Evolutionary conservation across 176 grass and related monocot genomes (phyloP).

Genomic region (Cocos nucifera): DNA sequence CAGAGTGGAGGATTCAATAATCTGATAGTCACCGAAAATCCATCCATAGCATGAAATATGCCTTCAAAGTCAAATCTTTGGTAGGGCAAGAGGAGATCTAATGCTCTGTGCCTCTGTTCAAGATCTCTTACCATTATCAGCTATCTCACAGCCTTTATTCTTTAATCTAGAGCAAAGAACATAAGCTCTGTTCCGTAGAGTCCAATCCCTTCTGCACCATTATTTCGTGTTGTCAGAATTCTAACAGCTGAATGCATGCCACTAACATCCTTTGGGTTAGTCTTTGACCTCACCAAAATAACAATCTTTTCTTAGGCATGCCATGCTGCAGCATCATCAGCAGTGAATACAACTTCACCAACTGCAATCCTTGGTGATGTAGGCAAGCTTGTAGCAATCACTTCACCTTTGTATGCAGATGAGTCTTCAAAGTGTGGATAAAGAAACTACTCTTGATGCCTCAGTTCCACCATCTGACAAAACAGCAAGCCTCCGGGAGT

Average conservation of each 20-base stretch:
- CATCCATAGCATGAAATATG: too few species aligned
- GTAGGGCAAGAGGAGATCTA: too few species aligned
- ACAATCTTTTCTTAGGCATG: too few species aligned
- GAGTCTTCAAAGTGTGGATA: conserved; percentile 47
- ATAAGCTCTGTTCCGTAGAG: conserved; percentile 94
- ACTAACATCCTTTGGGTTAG: conserved; percentile 96
- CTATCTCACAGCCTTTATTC: too few species aligned
- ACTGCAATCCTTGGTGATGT: too few species aligned
- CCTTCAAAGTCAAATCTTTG: too few species aligned
- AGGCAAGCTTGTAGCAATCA: too few species aligned
- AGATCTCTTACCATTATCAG: too few species aligned
- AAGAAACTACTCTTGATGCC: conserved; percentile 89
- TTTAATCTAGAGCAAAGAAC: conserved; percentile 34
- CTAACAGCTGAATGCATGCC: conserved; percentile 82
- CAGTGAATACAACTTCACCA: too few species aligned
- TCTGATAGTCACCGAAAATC: conserved; percentile 44
- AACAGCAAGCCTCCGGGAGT: conserved; percentile 64
- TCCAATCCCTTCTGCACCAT: conserved; percentile 95
- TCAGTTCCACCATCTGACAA: conserved; percentile 64
- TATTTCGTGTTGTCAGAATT: conserved; percentile 78
- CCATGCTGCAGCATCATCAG: too few species aligned
- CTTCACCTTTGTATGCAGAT: too few species aligned
- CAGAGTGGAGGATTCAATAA: conserved; percentile 88
- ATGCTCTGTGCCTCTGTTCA: too few species aligned
- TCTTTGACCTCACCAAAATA: conserved; percentile 32